Base-by-base conservation (phyloP, 352 stramenopile species). In the Globisporangium parvum region DNA sequence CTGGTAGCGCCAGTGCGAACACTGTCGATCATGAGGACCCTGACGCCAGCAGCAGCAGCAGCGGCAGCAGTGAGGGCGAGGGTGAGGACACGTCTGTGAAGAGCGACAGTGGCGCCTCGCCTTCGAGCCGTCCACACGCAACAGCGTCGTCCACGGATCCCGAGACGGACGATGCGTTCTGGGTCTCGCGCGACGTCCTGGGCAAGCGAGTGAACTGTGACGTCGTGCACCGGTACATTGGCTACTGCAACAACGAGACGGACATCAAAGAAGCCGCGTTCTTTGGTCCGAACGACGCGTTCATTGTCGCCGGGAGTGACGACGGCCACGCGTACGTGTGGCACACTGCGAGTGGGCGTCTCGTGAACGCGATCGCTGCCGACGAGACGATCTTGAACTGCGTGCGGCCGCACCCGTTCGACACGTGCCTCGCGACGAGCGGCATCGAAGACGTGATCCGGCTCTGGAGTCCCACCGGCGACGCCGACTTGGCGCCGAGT, bases 191-290 rank as follows among this genome's bases (percentile, higher is more conserved):
- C 8, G 44, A 60, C 8, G 48, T 80, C 21, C 69, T 74, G 17
- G 75, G 65, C 0, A 60, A 67, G 2, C 35, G 46, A 0, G 77
- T 93, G 8, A 89, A 86, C 59, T 86, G 72, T 26, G 75, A 90
- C 39, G 70, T 82, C 15, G 65, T 86, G 15, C 70, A 75, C 33
- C 83, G 87, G 0, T 95, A 92, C 46, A 82, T 93, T 35, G 87
- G 87, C 6, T 92, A 92, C 52, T 90, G 82, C 69, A 96, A 96
- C 58, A 65, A 88, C 20, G 76, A 94, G 65, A 96, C 88, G 0
- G 88, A 95, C 39, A 96, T 96, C 62, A 96, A 96, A 61, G 86
- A 96, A 61, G 86, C 86, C 0, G 70, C 70, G 0, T 96, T 96
- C 54, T 91, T 96, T 41, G 88, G 88, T 0, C 71, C 71, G n/a